These are phyloP conservation scores for Erodium maritimum DNA, from an alignment of 345 rosid genomes.

Conservation along the genomic window DNA sequence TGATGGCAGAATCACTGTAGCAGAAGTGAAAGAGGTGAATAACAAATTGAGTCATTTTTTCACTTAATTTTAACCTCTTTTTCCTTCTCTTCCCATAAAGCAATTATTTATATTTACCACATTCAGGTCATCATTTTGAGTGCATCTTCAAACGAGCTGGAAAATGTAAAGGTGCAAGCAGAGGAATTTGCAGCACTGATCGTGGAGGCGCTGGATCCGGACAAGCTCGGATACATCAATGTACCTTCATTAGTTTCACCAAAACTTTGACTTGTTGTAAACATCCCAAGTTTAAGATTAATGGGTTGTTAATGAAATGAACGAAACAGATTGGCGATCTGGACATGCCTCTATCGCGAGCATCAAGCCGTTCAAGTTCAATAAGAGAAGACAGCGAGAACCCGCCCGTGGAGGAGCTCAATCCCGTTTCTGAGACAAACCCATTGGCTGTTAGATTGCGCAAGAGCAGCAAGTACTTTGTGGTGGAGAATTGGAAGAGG, in stretches of 20 bases:
- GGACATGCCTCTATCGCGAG: constrained; percentile 63
- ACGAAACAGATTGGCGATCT: constrained; percentile 43
- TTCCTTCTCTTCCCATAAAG: too few relatives aligned
- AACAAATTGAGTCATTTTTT: too few relatives aligned
- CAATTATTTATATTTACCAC: neutral
- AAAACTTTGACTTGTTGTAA: too few relatives aligned
- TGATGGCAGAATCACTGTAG: constrained; percentile 76
- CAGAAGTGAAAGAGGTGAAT: constrained; percentile 39
- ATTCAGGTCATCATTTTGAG: constrained; percentile 62
- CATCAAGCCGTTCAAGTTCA: constrained; percentile 67
- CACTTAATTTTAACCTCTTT: too few relatives aligned
- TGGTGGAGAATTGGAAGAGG: constrained; percentile 77
- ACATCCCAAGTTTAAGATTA: too few relatives aligned
- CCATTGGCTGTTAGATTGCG: constrained; percentile 27
- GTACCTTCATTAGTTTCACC: constrained; percentile 14
- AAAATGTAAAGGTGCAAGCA: constrained; percentile 70
- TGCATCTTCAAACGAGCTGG: constrained; percentile 84
- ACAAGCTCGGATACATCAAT: constrained; percentile 68
- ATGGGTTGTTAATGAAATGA: too few relatives aligned
- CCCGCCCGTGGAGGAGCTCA: constrained; percentile 64
- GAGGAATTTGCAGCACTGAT: constrained; percentile 70
- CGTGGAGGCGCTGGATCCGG: constrained; percentile 83
- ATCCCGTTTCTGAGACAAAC: constrained; percentile 47
- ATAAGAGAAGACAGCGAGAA: constrained; percentile 54
- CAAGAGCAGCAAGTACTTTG: constrained; percentile 39